phyloP scores from a whole-genome alignment of 192 early-diverging fungal genomes.

The Linderina pennispora region DNA sequence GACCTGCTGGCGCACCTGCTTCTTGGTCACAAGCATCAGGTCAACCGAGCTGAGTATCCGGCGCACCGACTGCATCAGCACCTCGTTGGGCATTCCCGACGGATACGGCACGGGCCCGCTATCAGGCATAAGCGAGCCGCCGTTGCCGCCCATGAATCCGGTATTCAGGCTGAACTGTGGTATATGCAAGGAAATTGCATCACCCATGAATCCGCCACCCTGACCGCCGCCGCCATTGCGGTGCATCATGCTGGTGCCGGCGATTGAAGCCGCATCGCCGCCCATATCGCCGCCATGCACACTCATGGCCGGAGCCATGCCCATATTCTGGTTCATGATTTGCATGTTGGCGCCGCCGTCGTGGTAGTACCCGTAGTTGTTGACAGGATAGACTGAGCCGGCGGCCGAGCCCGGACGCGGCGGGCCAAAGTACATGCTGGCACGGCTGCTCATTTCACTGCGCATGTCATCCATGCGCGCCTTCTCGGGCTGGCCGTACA shows the following conservation, averaged over 20 bases:
- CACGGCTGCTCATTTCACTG: constrained; percentile 49
- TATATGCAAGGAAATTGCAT: no score
- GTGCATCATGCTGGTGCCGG: constrained; percentile 14
- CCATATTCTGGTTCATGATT: constrained; percentile 24
- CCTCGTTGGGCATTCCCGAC: constrained; percentile 59
- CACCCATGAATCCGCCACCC: neutral
- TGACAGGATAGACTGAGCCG: constrained; percentile 33
- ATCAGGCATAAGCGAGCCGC: constrained; percentile 7
- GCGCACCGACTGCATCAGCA: constrained; percentile 65
- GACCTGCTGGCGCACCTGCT: constrained; percentile 91
- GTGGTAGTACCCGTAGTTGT: constrained; percentile 42
- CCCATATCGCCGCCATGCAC: constrained; percentile 6
- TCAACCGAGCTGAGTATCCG: constrained; percentile 79
- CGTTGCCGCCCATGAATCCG: no score
- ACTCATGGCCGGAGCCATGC: constrained; percentile 17
- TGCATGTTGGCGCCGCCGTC: constrained; percentile 37
- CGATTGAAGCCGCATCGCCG: constrained; percentile 14
- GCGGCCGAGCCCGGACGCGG: constrained; percentile 41
- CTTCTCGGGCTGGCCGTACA: constrained; percentile 23
- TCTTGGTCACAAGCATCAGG: constrained; percentile 98
- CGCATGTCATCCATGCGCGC: constrained; percentile 36
- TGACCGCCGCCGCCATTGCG: neutral
- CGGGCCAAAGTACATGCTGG: constrained; percentile 48
- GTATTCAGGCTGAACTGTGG: neutral
- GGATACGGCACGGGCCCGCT: constrained; percentile 17